Base-by-base conservation (phyloP, 73 alveolate genomes). In the Uronychia setigera region DNA sequence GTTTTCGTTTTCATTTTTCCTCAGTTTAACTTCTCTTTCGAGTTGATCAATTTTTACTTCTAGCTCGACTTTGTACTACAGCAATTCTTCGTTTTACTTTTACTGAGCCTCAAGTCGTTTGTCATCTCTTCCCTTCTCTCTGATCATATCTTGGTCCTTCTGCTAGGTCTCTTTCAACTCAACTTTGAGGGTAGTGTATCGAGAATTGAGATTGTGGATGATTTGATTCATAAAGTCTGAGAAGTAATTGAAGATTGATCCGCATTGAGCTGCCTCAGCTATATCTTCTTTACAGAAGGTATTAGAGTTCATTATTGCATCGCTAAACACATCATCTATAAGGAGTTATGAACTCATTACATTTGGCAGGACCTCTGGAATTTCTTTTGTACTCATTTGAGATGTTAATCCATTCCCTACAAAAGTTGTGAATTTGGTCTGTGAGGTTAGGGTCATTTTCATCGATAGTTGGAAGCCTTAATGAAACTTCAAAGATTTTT, bases 341-440 rank as follows among this genome's bases (percentile, higher is more conserved):
- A 19, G n/a, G n/a, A n/a, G 67, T 46, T 19, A 46, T 19, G 5
- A 5, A 19, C 67, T 11, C n/a, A 5, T 46, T 46, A 46, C 67
- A 46, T 19, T 81, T 81, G 27, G 88, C 88, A 19, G 88, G 88
- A 31, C 88, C 88, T 31, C 59, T 58, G 35, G 80, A 29, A 31
- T 81, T 81, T 30, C 29, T 29, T 76, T 59, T 29, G 35, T 81
- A 81, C 75, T 60, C 88, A 9, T 81, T 59, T 33, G 59, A 25
- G 0, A 81, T 29, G n/a, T 13, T 31, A 28, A 33, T 32, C 88
- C 57, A 25, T 29, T 46, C 32, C 0, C 59, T 58, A 57, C 76
- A 60, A 76, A 81, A 81, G 31, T 1, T 19, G 67, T 46, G 67
- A 19, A 46, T 46, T 46, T 46, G 5, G n/a, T 46, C 67, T 11